Evolutionary conservation across 176 grass and related monocot genomes (phyloP).

Genomic region (Triticum urartu): DNA sequence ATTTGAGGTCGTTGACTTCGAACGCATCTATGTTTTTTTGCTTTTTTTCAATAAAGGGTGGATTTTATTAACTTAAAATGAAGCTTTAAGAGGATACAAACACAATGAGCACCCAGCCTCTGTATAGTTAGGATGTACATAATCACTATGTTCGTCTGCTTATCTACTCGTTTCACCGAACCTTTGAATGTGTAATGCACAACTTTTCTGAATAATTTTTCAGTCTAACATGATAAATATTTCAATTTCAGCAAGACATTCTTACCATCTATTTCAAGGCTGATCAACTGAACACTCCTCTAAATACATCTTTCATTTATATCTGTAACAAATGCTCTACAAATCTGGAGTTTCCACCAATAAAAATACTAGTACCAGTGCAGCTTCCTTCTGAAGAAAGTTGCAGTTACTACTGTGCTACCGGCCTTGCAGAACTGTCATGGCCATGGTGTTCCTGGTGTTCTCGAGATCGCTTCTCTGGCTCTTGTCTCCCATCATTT

Average conservation of each 20-base stretch:
- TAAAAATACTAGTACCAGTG: background rate
- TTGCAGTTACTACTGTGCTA: background rate
- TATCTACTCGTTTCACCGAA: background rate
- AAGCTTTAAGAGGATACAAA: too few species aligned
- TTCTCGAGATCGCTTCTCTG: background rate
- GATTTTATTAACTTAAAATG: too few species aligned
- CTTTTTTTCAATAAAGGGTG: too few species aligned
- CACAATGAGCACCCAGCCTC: too few species aligned
- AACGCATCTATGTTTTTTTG: background rate
- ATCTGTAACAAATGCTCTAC: background rate
- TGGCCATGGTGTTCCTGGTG: slow-evolving; percentile 35
- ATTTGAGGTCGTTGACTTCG: background rate
- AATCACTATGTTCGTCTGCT: background rate
- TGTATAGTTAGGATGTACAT: too few species aligned
- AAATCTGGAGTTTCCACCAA: background rate
- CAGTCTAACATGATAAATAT: background rate
- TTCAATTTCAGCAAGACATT: background rate
- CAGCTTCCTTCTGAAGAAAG: background rate
- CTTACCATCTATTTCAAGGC: background rate
- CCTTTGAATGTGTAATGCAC: background rate
- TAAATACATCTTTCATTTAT: background rate
- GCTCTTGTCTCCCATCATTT: background rate
- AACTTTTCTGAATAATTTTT: background rate
- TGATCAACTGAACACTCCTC: background rate
- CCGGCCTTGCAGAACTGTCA: slow-evolving; percentile 37